phyloP scores from a whole-genome alignment of 2,329 filamentous ascomycete genomes.

The Paecilomyces niveus region DNA sequence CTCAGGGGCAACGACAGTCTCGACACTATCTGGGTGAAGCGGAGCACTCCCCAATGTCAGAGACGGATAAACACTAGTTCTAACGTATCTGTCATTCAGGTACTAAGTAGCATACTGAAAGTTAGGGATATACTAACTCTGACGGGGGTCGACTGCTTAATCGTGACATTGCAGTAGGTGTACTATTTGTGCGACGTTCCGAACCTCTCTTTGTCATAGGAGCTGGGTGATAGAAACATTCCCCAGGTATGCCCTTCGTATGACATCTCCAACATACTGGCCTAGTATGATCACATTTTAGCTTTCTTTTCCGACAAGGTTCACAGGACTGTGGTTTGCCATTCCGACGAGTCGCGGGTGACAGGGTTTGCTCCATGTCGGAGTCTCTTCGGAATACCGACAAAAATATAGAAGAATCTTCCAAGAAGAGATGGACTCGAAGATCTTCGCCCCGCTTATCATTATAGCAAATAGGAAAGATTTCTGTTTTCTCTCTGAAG shows the following conservation, averaged over 20 bases:
- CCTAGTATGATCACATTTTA: constrained; percentile 28
- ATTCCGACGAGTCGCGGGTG: constrained; percentile 25
- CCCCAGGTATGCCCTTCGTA: constrained; percentile 20
- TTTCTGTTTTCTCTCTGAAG: too few relatives aligned
- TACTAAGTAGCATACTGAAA: neutral
- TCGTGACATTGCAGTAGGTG: neutral
- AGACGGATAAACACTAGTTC: neutral
- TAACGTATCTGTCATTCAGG: neutral
- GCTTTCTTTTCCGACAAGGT: constrained; percentile 31
- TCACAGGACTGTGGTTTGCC: constrained; percentile 31
- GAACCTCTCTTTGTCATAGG: constrained; percentile 26
- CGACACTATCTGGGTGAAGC: neutral
- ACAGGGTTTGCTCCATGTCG: constrained; percentile 3
- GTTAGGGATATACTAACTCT: neutral
- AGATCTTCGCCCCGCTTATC: too few relatives aligned
- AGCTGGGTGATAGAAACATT: constrained; percentile 32
- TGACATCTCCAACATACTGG: constrained; percentile 26
- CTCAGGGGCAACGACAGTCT: constrained; percentile 12
- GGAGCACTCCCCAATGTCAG: neutral
- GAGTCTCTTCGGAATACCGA: neutral
- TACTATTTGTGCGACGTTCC: neutral
- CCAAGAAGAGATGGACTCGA: too few relatives aligned
- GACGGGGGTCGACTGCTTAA: neutral
- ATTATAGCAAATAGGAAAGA: too few relatives aligned
- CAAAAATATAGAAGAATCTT: too few relatives aligned